Evolutionary conservation across 495 filamentous ascomycete species (phyloP), one percentile per base, ranked within the genome.

Genomic region (Hypoxylon cercidicola): DNA sequence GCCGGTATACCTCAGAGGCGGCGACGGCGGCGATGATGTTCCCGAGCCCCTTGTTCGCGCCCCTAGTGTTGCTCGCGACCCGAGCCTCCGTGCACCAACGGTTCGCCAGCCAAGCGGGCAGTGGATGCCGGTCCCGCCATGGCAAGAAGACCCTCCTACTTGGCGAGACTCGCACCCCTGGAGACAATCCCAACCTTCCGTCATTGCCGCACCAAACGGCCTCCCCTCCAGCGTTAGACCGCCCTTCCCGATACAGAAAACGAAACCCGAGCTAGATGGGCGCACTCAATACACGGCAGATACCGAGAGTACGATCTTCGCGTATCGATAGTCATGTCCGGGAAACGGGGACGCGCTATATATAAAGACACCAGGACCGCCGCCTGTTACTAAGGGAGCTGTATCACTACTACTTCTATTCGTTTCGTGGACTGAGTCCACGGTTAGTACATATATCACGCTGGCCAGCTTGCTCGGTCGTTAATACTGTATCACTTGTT

Each of bases 101-200:
- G 54, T 41, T 6, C 64, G 64, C 11, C 21, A 48, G n/a, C 64
- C 53, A 1, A 68, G 64, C 16, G 65, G 65, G 2, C 60, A 64
- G 6, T 68, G 65, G 65, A 56, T 68, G 51, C 28, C 65, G 37
- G 64, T 50, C 44, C 65, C 65, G 30, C 65, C 65, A 9, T 68
- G 65, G 65, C 65, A 68, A 10, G 65, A 68, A 6, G 55, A 59
- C 3, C 43, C 59, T 6, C 65, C 65, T 28, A 68, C 65, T 13
- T 69, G 66, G 66, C 66, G 66, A 1, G 66, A 69, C 50, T 57
- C 66, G 32, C 66, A 69, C 15, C 66, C 66, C 2, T 69, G 66
- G 66, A 6, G 66, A 16, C 55, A 60, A 16, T 69, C 66, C 3
- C 60, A 56, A 45, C 55, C 60, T 11, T 57, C 66, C 20, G 56